phyloP scores from a whole-genome alignment of 2,329 filamentous ascomycete genomes.

The Diaporthe humulicola region DNA sequence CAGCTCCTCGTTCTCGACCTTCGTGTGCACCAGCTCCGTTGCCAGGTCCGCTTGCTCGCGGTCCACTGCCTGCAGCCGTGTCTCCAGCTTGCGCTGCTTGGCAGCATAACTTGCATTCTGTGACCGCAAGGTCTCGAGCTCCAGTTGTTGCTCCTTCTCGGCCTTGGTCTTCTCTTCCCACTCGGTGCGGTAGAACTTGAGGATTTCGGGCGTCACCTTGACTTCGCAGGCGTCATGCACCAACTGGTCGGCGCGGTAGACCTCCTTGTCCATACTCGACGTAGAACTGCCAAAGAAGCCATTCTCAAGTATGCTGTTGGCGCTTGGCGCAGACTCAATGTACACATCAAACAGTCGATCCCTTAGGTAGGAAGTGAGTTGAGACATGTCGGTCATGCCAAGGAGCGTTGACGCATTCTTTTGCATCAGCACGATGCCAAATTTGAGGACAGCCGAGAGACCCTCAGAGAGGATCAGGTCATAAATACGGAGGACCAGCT shows the following conservation, averaged over 20 bases:
- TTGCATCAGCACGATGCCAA: slow-evolving; percentile 95
- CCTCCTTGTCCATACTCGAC: slow-evolving; percentile 90
- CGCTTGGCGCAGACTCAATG: slow-evolving; percentile 92
- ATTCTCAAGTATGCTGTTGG: slow-evolving; percentile 93
- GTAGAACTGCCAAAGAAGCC: slow-evolving; percentile 97
- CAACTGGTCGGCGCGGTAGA: slow-evolving; percentile 94
- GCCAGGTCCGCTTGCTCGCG: slow-evolving; percentile 91
- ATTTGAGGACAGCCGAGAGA: slow-evolving; percentile 91
- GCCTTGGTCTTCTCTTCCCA: slow-evolving; percentile 92
- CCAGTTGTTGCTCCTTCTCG: slow-evolving; percentile 85
- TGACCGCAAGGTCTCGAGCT: slow-evolving; percentile 80
- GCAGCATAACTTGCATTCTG: slow-evolving; percentile 77
- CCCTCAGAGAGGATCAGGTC: slow-evolving; percentile 96
- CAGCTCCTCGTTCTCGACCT: slow-evolving; percentile 93
- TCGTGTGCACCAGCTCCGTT: slow-evolving; percentile 90
- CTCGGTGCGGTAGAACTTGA: slow-evolving; percentile 84
- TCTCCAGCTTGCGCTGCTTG: slow-evolving; percentile 87
- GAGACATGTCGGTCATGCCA: slow-evolving; percentile 89
- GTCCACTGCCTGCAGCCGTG: slow-evolving; percentile 89
- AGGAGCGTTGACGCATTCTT: slow-evolving; percentile 87
- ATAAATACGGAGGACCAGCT: slow-evolving; percentile 96
- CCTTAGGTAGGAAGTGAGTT: slow-evolving; percentile 90
- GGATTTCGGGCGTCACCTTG: slow-evolving; percentile 84
- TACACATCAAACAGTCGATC: slow-evolving; percentile 97
- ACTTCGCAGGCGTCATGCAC: slow-evolving; percentile 93